Evolutionary conservation across 768 basidiomycete species (phyloP), one percentile per base, ranked within the genome.

Genomic region (Russula sp.): DNA sequence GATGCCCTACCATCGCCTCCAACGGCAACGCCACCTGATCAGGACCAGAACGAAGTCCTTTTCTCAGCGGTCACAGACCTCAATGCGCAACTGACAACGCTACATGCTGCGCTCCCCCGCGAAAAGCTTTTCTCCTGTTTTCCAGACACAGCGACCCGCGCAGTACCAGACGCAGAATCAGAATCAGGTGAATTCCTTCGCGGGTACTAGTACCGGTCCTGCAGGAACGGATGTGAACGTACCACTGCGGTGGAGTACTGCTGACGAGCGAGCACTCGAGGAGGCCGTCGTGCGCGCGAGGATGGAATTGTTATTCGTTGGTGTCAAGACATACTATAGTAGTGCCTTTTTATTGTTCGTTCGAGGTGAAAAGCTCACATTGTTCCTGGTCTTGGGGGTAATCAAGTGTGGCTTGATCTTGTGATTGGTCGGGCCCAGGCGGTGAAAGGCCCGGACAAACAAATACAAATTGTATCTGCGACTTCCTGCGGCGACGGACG

Each of bases 91-190:
- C 81, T 98, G 4, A 73, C 75, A 70, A n/a, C 76, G 2, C 76
- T 98, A 0, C 86, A 95, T 71, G 76, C 80, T 0, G 73, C 85
- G 0, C 81, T 98, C 0, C 94, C 0, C 73, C 87, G 2, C 84
- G 87, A 24, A 92, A 94, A 0, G 94, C 93, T 0, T 73, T 98
- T 24, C 76, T 98, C 59, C 79, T 98, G 44, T 86, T 97, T 71
- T 91, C 89, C 0, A 94, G 95, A 1, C 93, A 98, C 71, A 86
- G 87, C 0, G 92, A 97, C 73, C 94, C 95, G 0, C 84, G 92
- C 0, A 77, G 59, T 59, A 48, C 40, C 58, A 54, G 26, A 52
- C 57, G 24, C 83, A 82, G 6, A 80, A 87, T 56, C 89, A 92
- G 75, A 76, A 74, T 96, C 94, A 69, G 94, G 98, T 70, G 77